Percentiles rank a stretch among this genome's conserved stretches.
These are phyloP conservation scores for Pezicula radicicola DNA, from an alignment of 2,329 filamentous ascomycete genomes.

Conservation along the genomic window DNA sequence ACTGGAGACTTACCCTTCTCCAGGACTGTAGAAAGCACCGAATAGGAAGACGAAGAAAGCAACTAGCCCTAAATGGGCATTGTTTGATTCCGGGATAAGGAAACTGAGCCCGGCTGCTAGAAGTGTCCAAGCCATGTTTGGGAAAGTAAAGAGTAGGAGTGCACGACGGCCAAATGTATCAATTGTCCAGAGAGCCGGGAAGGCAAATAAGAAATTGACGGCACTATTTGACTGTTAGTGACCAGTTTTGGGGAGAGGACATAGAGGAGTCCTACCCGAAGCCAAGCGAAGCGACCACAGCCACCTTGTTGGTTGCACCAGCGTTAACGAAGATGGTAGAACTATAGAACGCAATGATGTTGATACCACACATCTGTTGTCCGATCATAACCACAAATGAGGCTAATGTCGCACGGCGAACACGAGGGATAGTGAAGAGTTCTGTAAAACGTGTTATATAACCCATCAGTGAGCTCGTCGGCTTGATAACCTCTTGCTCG, in stretches of 20 bases:
- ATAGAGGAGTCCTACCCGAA: conserved; percentile 37
- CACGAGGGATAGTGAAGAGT: conserved; percentile 66
- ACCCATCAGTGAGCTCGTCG: conserved; percentile 21
- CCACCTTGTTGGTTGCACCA: conserved; percentile 50
- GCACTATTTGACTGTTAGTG: conserved; percentile 33
- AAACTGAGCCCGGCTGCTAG: conserved; percentile 60
- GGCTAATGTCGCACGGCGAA: conserved; percentile 70
- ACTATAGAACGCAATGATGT: conserved; percentile 76
- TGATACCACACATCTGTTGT: conserved; percentile 32
- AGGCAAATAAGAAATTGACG: conserved; percentile 61
- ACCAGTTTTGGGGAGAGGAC: not conserved
- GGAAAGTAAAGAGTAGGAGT: conserved; percentile 63
- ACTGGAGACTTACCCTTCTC: conserved; percentile 42
- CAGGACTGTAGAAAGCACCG: conserved; percentile 62
- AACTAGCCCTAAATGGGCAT: conserved; percentile 48
- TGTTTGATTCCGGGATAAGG: conserved; percentile 36
- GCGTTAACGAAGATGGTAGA: conserved; percentile 59
- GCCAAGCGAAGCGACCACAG: conserved; percentile 61
- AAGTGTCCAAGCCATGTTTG: conserved; percentile 66
- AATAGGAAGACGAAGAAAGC: conserved; percentile 65
- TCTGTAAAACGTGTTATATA: conserved; percentile 46
- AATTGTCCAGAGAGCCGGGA: conserved; percentile 56
- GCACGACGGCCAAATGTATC: conserved; percentile 64
- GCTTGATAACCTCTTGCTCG: conserved; percentile 57
- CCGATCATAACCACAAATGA: conserved; percentile 72